Evolutionary conservation across 2,329 filamentous ascomycete genomes (phyloP), one percentile per base, ranked within the genome.

Genomic region (Macrophomina phaseolina): DNA sequence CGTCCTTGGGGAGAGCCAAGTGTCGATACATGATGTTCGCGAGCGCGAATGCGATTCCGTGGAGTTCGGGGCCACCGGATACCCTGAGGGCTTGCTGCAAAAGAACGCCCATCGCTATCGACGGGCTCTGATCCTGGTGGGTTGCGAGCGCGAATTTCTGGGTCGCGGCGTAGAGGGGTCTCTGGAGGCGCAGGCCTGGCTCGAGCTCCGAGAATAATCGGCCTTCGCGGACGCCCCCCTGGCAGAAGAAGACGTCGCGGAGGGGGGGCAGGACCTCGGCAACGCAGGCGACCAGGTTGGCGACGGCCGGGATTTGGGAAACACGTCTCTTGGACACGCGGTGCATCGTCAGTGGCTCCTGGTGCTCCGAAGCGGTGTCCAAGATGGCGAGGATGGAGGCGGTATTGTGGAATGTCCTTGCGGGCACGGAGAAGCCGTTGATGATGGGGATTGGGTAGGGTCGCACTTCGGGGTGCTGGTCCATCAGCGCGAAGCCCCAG

Each of bases 401-500:
- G 4, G 65, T 62, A 48, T 67, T 32, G 48, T 55, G 48, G 40
- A 67, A 67, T 6, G 52, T 55, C 30, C 32, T 28, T 4, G 64
- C 64, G 0, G 84, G 77, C 1, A 89, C 91, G 8, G 83, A 86
- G 78, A 95, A 97, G 1, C 91, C 90, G 69, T 93, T 94, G 76
- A 95, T 90, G 23, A 90, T 89, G 0, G 92, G 87, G 32, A 97
- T 91, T 0, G 94, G 94, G 76, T 97, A 97, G 0, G 92, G 92
- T 64, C 85, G 82, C 16, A 45, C 91, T 51, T 92, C 86, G 5
- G 82, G 79, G 72, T 94, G 91, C 70, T 87, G 86, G 75, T 91
- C 89, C 90, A 97, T 94, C 63, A 97, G 84, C 74, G 97, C 89
- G 77, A 92, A 96, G 6, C 93, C 94, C 83, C 96, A 97, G 16